A percentile compares a stretch with the other conserved stretches of the same genome.
These are phyloP conservation scores for Mortierella sp. DNA, from an alignment of 371 early-diverging fungal genomes.

Conservation along the genomic window DNA sequence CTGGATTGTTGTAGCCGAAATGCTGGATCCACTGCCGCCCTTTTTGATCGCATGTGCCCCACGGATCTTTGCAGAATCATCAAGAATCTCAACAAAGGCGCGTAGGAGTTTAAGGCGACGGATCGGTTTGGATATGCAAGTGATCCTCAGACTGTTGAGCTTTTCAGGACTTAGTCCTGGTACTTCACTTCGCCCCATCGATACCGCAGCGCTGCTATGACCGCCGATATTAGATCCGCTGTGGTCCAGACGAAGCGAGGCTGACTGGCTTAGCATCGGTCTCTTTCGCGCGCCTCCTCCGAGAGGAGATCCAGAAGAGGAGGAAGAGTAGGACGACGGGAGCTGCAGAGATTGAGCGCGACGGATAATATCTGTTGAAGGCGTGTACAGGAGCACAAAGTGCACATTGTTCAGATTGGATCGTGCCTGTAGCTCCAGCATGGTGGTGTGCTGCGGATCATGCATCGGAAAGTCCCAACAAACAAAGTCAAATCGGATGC, in stretches of 20 bases:
- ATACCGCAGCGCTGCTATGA: background rate
- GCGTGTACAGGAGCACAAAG: slow-evolving; percentile 44
- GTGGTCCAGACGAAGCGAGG: slow-evolving; percentile 27
- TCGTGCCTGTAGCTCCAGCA: slow-evolving; percentile 40
- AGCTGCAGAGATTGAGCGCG: slow-evolving; percentile 49
- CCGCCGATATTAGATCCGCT: background rate
- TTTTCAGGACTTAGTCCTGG: slow-evolving; percentile 38
- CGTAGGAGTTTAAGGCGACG: slow-evolving; percentile 43
- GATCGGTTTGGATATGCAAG: slow-evolving; percentile 50
- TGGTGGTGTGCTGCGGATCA: slow-evolving; percentile 36
- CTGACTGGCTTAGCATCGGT: slow-evolving; percentile 33
- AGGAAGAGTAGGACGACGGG: slow-evolving; percentile 15
- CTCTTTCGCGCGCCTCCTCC: slow-evolving; percentile 15
- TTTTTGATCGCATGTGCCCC: slow-evolving; percentile 30
- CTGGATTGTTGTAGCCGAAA: background rate
- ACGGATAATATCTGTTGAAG: slow-evolving; percentile 27
- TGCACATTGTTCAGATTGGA: slow-evolving; percentile 42
- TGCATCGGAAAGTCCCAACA: slow-evolving; percentile 53
- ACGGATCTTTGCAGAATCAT: slow-evolving; percentile 42
- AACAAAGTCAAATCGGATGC: slow-evolving; percentile 50
- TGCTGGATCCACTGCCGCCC: no score
- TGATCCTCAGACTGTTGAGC: slow-evolving; percentile 41
- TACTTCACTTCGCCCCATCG: slow-evolving; percentile 5
- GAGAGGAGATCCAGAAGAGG: slow-evolving; percentile 6
- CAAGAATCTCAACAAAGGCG: slow-evolving; percentile 46